A percentile compares a stretch with the other conserved stretches of the same genome.
Conservation (phyloP, 148 eudicot genomes). For the Camellia sinensis region DNA sequence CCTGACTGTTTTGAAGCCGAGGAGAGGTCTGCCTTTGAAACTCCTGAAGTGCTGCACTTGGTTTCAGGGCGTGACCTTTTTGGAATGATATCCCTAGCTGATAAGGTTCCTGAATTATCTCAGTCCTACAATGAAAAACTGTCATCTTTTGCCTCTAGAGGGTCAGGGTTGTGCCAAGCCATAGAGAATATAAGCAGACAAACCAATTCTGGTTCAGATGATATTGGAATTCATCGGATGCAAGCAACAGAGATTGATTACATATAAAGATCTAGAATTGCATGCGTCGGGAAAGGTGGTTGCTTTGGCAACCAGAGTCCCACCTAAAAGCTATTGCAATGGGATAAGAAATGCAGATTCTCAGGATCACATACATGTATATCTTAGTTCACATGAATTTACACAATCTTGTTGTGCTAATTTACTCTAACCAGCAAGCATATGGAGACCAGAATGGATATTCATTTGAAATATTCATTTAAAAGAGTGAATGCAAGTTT, state of each 20-base stretch:
- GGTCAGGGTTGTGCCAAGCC: conserved; percentile 24
- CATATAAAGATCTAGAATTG: conserved; percentile 76
- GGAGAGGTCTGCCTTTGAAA: conserved; percentile 68
- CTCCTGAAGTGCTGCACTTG: conserved; percentile 87
- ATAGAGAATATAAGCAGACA: conserved; percentile 19
- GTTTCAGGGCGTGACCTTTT: conserved; percentile 95
- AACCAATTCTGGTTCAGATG: conserved; percentile 16
- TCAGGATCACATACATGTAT: conserved; percentile 68
- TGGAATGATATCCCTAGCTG: conserved; percentile 69
- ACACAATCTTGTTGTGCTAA: too few relatives aligned
- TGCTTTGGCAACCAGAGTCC: conserved; percentile 76
- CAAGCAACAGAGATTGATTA: conserved; percentile 13
- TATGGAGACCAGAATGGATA: too few relatives aligned
- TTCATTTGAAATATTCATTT: too few relatives aligned
- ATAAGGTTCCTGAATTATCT: conserved; percentile 52
- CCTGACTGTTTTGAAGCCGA: conserved; percentile 95
- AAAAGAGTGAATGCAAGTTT: too few relatives aligned
- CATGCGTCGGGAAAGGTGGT: conserved; percentile 76
- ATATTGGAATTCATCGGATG: conserved; percentile 15
- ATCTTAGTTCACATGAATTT: conserved; percentile 43
- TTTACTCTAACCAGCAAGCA: too few relatives aligned
- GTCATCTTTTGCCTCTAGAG: conserved; percentile 27
- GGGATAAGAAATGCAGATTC: conserved; percentile 37
- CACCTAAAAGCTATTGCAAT: conserved; percentile 37
- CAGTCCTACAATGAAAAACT: conserved; percentile 36